Conservation (phyloP, 257 asterid genomes). For the Capsicum chinense region DNA sequence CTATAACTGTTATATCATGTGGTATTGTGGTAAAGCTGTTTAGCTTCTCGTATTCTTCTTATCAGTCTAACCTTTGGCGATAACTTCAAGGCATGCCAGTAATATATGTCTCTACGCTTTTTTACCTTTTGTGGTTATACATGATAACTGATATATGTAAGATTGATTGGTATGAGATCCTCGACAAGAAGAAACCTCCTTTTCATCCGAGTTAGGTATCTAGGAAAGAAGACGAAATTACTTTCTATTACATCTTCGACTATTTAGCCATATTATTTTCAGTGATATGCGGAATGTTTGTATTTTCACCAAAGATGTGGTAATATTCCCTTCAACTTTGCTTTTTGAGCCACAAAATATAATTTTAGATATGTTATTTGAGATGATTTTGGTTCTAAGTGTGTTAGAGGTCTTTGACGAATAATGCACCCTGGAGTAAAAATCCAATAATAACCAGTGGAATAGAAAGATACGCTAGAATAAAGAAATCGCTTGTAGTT, state of each 20-base stretch:
- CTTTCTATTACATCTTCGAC: background rate
- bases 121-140: background rate
- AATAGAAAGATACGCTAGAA: background rate
- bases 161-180: background rate
- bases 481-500: background rate
- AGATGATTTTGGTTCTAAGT: too few species aligned
- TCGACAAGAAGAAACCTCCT: background rate
- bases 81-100: constrained; percentile 6
- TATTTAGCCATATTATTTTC: background rate
- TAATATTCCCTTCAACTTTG: background rate
- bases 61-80: background rate
- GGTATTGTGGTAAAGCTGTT: background rate
- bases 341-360: too few species aligned
- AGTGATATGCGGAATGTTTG: background rate
- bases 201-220: background rate
- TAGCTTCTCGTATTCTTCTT: background rate
- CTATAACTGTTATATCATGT: constrained; percentile 20
- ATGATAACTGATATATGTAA: background rate
- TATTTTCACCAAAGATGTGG: background rate
- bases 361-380: too few species aligned
- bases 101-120: background rate
- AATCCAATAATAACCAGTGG: background rate
- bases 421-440: too few species aligned
- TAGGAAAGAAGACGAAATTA: background rate
- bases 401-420: too few species aligned